A percentile compares a stretch with the other conserved stretches of the same genome.
phyloP scores from a whole-genome alignment of 148 eudicot genomes.

The Fagopyrum esculentum region DNA sequence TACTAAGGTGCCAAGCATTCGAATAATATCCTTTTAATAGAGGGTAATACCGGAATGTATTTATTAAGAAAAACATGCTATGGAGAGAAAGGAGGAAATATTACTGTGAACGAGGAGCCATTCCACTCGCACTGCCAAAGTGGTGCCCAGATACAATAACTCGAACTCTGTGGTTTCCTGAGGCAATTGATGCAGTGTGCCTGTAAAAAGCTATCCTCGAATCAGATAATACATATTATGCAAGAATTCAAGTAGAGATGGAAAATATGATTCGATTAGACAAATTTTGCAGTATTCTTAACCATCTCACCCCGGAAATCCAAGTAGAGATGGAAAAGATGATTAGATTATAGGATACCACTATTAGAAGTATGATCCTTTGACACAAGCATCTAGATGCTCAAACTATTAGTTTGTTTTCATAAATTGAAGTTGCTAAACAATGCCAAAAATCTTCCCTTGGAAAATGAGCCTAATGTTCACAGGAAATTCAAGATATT shows the following conservation, averaged over 20 bases:
- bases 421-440: too few relatives aligned
- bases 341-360: too few relatives aligned
- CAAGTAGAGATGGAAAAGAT: too few relatives aligned
- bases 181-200: constrained; percentile 94
- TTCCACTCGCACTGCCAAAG: constrained; percentile 99
- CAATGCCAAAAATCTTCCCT: too few relatives aligned
- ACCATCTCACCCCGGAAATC: too few relatives aligned
- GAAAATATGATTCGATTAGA: neutral
- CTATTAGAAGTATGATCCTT: too few relatives aligned
- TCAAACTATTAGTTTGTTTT: too few relatives aligned
- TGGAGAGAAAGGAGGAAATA: neutral
- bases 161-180: constrained; percentile 92
- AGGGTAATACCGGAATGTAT: neutral
- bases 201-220: constrained; percentile 25
- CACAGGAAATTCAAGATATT: too few relatives aligned
- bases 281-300: neutral
- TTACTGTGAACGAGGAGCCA: constrained; percentile 99
- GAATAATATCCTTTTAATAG: neutral
- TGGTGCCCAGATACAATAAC: constrained; percentile 84
- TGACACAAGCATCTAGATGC: too few relatives aligned
- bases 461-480: too few relatives aligned
- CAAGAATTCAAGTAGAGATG: neutral
- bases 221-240: neutral
- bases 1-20: neutral
- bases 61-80: neutral